Percentiles rank a stretch among this genome's conserved stretches.
phyloP scores from a whole-genome alignment of 306 rosid species.

The Argentina anserina region DNA sequence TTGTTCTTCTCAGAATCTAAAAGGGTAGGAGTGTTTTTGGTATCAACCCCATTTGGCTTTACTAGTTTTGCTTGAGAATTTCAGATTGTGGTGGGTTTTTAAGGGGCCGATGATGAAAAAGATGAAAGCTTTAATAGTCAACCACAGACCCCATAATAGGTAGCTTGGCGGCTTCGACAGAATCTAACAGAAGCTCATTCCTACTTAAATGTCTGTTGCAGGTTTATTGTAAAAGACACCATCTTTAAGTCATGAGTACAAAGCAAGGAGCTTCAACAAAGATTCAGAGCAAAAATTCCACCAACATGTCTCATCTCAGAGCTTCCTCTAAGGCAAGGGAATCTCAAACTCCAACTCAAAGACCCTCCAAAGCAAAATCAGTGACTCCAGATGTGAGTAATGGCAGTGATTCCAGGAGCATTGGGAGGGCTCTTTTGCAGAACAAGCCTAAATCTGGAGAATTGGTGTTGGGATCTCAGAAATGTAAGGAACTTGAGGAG shows the following conservation, averaged over 20 bases:
- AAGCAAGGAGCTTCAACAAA: slow-evolving; percentile 40
- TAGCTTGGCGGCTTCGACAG: slow-evolving; percentile 1
- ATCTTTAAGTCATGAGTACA: slow-evolving; percentile 2
- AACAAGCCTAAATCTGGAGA: slow-evolving; percentile 49
- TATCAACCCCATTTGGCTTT: not conserved
- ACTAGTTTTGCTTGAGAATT: not conserved
- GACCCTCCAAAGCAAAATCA: slow-evolving; percentile 48
- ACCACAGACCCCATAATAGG: slow-evolving; percentile 7
- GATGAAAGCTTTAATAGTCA: not conserved
- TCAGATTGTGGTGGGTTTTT: not conserved
- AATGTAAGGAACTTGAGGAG: slow-evolving; percentile 44
- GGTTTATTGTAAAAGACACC: not conserved
- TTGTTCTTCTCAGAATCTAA: not conserved
- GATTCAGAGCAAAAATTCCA: slow-evolving; percentile 21
- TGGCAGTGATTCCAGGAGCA: slow-evolving; percentile 29
- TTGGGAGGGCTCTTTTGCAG: slow-evolving; percentile 34
- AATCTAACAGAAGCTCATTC: not conserved
- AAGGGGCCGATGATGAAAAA: not conserved
- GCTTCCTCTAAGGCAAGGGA: slow-evolving; percentile 46
- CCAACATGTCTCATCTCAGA: slow-evolving; percentile 41
- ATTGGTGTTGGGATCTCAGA: slow-evolving; percentile 41
- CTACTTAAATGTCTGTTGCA: slow-evolving; percentile 4
- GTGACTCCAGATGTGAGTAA: slow-evolving; percentile 36
- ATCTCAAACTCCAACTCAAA: slow-evolving; percentile 35
- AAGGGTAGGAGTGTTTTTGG: not conserved